Base-by-base conservation (phyloP, 192 early-diverging fungal genomes). In the Irineochytrium annulatum region DNA sequence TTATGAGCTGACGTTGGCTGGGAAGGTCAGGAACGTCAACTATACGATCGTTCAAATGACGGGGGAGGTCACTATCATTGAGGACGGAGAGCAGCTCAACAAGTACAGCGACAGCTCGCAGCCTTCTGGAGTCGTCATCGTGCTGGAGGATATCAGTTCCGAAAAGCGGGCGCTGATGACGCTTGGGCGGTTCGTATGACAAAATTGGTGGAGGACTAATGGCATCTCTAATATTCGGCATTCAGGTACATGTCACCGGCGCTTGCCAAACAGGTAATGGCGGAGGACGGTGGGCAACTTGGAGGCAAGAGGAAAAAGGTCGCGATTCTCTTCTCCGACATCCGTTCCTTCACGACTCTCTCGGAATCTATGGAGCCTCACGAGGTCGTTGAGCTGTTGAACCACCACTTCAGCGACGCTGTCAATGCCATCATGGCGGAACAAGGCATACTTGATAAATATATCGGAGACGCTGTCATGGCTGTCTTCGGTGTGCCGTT, bases 401-500 rank as follows among this genome's bases (percentile, higher is more conserved):
- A 80, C 49, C 77, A 79, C 57, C 78, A 80, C 44, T 80, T 80
- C 52, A 80, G 59, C 37, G 78, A 80, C 52, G 77, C 77, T 34
- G 78, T 80, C 16, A 80, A 80, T 66, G 78, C 78, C 2, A 80
- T 80, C 54, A 56, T 69, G 24, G 68, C 59, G 24, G 78, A 80
- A 56, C 78, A 80, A 66, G 78, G 76, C 2, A 80, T 80, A 34
- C 68, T 80, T 31, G 78, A 80, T 63, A 80, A 80, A 37, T 80
- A 73, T 63, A 80, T 80, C 52, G 78, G 77, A 14, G 78, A 80
- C 54, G 78, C 78, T n/a, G 77, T 77, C 3, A 80, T 80, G 78
- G 78, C 78, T 2, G 78, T 80, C 19, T 80, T 80, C 63, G 78
- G 78, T 31, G 78, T 80, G 16, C 78, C 78, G 4, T 80, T 80